Conservation (phyloP, 257 asterid genomes). For the Mitragyna speciosa region DNA sequence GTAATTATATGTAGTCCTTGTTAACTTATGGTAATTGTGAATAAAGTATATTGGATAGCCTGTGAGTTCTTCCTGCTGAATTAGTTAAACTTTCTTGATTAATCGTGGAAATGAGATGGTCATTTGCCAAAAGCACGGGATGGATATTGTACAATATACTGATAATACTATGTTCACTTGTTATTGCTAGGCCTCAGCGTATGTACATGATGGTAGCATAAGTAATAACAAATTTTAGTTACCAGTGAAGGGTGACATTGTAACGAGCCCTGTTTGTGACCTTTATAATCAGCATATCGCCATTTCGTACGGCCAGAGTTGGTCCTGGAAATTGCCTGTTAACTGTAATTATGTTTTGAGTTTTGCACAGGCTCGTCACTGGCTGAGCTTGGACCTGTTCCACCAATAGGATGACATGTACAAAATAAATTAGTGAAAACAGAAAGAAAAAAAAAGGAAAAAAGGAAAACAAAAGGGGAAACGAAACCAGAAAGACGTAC, state of each 20-base stretch:
- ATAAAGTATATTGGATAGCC: too few species aligned
- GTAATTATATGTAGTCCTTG: not conserved
- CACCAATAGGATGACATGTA: not conserved
- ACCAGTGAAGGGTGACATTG: slow-evolving; percentile 69
- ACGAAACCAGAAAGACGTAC: slow-evolving; percentile 14
- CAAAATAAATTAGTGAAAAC: not conserved
- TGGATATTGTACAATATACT: too few species aligned
- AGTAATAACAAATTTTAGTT: not conserved
- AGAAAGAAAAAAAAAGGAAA: not conserved
- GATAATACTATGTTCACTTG: too few species aligned
- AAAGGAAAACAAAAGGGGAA: not conserved
- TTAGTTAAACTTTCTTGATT: too few species aligned
- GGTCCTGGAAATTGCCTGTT: slow-evolving; percentile 73
- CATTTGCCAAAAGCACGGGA: too few species aligned
- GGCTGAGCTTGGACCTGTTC: slow-evolving; percentile 25
- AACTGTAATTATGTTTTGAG: slow-evolving; percentile 61
- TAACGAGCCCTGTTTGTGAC: slow-evolving; percentile 51
- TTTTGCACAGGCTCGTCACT: slow-evolving; percentile 63
- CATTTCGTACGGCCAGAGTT: slow-evolving; percentile 55
- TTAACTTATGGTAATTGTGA: too few species aligned
- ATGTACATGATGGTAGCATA: too few species aligned
- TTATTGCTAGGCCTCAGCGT: too few species aligned
- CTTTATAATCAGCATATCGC: slow-evolving; percentile 55
- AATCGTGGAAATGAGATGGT: too few species aligned
- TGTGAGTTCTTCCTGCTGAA: too few species aligned